Evolutionary conservation across 2,329 filamentous ascomycete species (phyloP).

Genomic region (Pyrenochaeta sp.): DNA sequence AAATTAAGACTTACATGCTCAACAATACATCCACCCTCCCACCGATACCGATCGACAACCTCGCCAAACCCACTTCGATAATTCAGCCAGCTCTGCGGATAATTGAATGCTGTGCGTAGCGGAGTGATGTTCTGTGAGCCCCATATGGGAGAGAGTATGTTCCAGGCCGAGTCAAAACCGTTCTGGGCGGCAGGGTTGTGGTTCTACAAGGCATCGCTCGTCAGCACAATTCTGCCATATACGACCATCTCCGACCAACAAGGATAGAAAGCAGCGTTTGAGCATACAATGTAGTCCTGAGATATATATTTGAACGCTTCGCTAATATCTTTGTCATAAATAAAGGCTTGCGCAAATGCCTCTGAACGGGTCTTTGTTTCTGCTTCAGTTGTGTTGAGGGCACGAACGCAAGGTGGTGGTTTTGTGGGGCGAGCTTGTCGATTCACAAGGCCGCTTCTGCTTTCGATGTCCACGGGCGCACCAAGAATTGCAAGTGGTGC

Average conservation of each 20-base stretch:
- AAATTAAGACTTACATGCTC: constrained; percentile 38
- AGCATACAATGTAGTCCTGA: constrained; percentile 37
- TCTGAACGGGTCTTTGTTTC: constrained; percentile 26
- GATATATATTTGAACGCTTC: constrained; percentile 39
- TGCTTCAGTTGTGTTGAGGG: constrained; percentile 15
- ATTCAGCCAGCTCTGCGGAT: constrained; percentile 37
- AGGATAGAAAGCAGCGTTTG: background rate
- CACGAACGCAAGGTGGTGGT: constrained; percentile 35
- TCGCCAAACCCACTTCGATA: constrained; percentile 33
- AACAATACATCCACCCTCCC: constrained; percentile 43
- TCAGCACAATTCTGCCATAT: background rate
- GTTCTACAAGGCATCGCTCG: constrained; percentile 16
- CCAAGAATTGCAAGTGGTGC: constrained; percentile 25
- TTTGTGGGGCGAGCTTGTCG: constrained; percentile 29
- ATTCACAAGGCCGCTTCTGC: constrained; percentile 3
- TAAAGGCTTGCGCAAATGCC: constrained; percentile 39
- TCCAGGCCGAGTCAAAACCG: constrained; percentile 40
- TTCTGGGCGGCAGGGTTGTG: constrained; percentile 40
- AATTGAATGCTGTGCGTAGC: constrained; percentile 30
- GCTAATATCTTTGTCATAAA: constrained; percentile 38
- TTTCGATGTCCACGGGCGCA: constrained; percentile 13
- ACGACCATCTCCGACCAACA: background rate
- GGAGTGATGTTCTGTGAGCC: constrained; percentile 29
- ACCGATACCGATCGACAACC: constrained; percentile 40
- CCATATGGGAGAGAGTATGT: constrained; percentile 37